Evolutionary conservation across 306 rosid genomes (phyloP).

Genomic region (Vigna radiata): DNA sequence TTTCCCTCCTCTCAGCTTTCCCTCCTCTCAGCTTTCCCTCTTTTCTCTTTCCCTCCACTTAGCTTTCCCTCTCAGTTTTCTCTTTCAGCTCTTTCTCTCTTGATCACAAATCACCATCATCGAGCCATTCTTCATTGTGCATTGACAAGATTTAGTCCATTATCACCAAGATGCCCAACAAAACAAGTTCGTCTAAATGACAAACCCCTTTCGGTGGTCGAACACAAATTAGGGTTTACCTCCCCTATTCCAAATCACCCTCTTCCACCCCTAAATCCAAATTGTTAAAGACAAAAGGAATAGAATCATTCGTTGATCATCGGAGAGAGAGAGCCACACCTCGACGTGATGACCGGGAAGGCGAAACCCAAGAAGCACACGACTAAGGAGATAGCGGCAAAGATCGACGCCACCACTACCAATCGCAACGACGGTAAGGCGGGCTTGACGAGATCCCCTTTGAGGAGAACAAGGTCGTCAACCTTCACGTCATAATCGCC

Average conservation of each 20-base stretch:
- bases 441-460: constrained; percentile 69
- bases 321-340: neutral
- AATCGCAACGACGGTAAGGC: constrained; percentile 98
- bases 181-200: too few species aligned
- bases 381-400: constrained; percentile 87
- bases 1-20: too few species aligned
- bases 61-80: too few species aligned
- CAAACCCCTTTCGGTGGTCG: neutral
- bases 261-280: neutral
- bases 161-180: too few species aligned
- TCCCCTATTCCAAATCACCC: neutral
- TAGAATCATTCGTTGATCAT: too few species aligned
- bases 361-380: constrained; percentile 99
- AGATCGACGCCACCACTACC: constrained; percentile 90
- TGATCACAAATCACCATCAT: too few species aligned
- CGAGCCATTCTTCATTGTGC: too few species aligned
- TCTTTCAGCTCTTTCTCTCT: too few species aligned
- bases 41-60: too few species aligned
- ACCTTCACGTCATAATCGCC: constrained; percentile 52
- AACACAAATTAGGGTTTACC: constrained; percentile 42
- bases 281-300: neutral
- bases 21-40: too few species aligned
- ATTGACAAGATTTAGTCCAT: too few species aligned
- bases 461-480: constrained; percentile 68
- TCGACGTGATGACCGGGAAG: constrained; percentile 77